Evolutionary conservation across 805 yeast genomes (phyloP), one percentile per base, ranked within the genome.

Genomic region (Danielia oregonensis): DNA sequence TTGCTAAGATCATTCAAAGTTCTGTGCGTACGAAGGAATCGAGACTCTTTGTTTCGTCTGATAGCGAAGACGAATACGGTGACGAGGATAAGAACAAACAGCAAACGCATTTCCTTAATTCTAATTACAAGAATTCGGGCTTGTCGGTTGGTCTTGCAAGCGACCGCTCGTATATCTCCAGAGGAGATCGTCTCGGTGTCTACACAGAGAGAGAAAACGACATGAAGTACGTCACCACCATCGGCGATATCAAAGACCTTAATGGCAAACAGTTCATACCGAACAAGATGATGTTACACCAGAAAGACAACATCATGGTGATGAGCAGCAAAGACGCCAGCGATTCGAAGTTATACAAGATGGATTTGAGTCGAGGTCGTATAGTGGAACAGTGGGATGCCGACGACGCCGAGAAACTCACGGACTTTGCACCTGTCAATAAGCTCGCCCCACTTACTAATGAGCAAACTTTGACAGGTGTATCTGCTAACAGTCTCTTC

Each of bases 301-400:
- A 76, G 49, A 79, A 78, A 45, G 96, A 88, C 60, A 65, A 76
- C 17, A 58, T 76, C 0, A 70, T 88, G 70, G 66, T 88, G 18
- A 52, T 88, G 46, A 86, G 82, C 49, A 79, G 76, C 50, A 63
- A 68, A 2, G 51, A 57, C 4, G 60, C 69, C 26, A 50, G 51
- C 15, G 39, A 34, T 26, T 61, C 68, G 27, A 69, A 65, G 19
- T 54, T 88, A 30, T 85, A 72, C 61, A 74, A 77, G 46, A 74
- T 87, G 87, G 96, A 88, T 61, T 59, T 88, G 31, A 83, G 76
- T 51, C 71, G 78, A 37, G 96, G 96, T 10, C 68, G 79, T 51
- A 72, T 88, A 34, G 82, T 88, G n/a, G 96, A 88, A 54, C 93
- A 86, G 52, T 88, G 95, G 93, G 62, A 71, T 23, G 68, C 83